Evolutionary conservation across 345 rosid species (phyloP).

Genomic region (Sonneratia caseolaris): DNA sequence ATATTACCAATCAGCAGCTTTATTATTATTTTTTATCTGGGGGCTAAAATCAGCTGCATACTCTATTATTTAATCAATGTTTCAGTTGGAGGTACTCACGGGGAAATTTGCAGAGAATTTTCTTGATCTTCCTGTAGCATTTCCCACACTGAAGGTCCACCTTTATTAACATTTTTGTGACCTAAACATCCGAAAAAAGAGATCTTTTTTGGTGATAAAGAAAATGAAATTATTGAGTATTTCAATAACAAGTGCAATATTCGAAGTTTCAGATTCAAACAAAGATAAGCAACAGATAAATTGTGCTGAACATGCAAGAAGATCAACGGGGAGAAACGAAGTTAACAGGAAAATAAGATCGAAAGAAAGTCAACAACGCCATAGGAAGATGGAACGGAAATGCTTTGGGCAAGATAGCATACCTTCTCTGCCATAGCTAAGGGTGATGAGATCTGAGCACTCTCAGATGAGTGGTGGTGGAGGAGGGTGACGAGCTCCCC

Average conservation of each 20-base stretch:
- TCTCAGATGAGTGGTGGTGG: neutral
- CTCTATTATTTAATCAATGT: neutral
- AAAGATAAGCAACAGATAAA: no score
- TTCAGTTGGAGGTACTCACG: conserved; percentile 37
- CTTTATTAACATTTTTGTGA: conserved; percentile 51
- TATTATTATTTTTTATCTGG: neutral
- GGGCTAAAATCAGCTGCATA: neutral
- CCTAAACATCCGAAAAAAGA: conserved; percentile 22
- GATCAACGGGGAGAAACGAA: no score
- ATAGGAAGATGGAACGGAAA: neutral
- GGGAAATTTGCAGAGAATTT: conserved; percentile 52
- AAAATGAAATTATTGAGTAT: no score
- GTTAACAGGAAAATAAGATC: no score
- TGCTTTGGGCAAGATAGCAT: neutral
- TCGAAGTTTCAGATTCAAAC: no score
- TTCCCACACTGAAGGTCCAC: conserved; percentile 59
- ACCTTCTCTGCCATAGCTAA: conserved; percentile 29
- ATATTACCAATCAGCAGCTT: neutral
- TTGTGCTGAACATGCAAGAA: no score
- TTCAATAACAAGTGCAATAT: no score
- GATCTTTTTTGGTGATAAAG: no score
- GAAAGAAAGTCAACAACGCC: neutral
- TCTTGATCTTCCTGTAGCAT: conserved; percentile 72
- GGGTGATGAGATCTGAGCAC: neutral
- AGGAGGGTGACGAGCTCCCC: neutral